phyloP scores from a whole-genome alignment of 768 basidiomycete species.

The Pisolithus sp. region DNA sequence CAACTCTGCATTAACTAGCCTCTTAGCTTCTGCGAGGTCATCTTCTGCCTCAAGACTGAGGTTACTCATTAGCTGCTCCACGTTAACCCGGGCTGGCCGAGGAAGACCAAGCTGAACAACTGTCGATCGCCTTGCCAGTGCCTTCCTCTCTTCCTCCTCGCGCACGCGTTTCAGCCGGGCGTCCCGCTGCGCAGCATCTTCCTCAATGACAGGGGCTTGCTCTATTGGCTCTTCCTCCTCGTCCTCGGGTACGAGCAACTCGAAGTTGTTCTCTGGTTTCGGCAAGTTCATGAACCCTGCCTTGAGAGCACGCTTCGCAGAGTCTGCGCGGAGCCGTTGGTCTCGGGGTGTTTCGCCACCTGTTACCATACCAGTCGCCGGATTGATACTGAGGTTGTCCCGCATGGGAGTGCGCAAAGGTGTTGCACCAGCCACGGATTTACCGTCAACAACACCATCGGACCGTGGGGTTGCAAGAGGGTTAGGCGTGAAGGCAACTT shows the following conservation, averaged over 20 bases:
- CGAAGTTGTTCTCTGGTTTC: conserved; percentile 95
- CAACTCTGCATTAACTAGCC: conserved; percentile 72
- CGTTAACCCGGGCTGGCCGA: conserved; percentile 78
- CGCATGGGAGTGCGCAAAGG: conserved; percentile 93
- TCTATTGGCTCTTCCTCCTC: conserved; percentile 47
- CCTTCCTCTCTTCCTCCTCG: conserved; percentile 74
- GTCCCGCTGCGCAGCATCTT: conserved; percentile 93
- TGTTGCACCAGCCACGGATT: conserved; percentile 50
- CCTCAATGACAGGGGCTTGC: conserved; percentile 36
- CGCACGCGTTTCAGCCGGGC: conserved; percentile 55
- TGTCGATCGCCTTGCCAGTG: conserved; percentile 75
- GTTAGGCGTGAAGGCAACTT: conserved; percentile 90
- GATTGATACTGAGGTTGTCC: conserved; percentile 87
- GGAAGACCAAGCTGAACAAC: conserved; percentile 80
- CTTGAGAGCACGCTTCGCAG: conserved; percentile 70
- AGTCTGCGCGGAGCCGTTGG: conserved; percentile 51
- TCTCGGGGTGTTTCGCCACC: conserved; percentile 73
- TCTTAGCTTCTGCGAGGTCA: conserved; percentile 46
- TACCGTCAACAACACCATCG: conserved; percentile 34
- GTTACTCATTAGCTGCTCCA: conserved; percentile 52
- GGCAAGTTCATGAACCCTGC: conserved; percentile 81
- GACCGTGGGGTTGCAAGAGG: conserved; percentile 85
- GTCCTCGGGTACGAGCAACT: conserved; percentile 86
- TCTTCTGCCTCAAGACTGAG: conserved; percentile 47
- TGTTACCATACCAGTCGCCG: conserved; percentile 47